phyloP scores from a whole-genome alignment of 177 flowering plant species.

The Telopea speciosissima region DNA sequence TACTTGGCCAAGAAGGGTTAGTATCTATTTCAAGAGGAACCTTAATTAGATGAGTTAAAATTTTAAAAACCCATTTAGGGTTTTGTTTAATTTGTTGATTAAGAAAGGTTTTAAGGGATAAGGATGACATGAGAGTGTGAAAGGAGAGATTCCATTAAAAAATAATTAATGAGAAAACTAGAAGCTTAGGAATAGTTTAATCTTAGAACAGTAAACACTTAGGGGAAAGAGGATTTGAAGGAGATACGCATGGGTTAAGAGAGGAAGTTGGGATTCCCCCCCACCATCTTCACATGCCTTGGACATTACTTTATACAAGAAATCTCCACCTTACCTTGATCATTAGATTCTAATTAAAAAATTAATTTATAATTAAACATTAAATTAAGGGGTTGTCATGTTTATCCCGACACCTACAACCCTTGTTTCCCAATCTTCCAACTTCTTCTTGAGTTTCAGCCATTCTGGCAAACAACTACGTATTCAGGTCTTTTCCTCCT shows the following conservation, averaged over 20 bases:
- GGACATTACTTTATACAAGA: neutral
- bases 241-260: neutral
- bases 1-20: too few relatives aligned
- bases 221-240: neutral
- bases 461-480: too few relatives aligned
- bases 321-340: neutral
- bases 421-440: slow-evolving; percentile 42
- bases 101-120: neutral
- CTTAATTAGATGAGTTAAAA: too few relatives aligned
- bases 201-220: neutral
- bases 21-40: too few relatives aligned
- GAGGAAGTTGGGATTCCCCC: neutral
- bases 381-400: slow-evolving; percentile 31
- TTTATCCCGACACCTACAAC: slow-evolving; percentile 39
- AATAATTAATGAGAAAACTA: neutral
- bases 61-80: neutral
- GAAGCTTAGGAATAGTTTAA: neutral
- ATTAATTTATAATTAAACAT: neutral
- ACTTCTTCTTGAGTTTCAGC: neutral
- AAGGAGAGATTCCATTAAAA: neutral
- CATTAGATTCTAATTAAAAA: neutral
- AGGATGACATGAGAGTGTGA: neutral
- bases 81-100: neutral
- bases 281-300: neutral
- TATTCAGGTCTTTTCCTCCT: neutral